phyloP scores from a whole-genome alignment of 768 basidiomycete species.

The Guyanaporus albipodus region DNA sequence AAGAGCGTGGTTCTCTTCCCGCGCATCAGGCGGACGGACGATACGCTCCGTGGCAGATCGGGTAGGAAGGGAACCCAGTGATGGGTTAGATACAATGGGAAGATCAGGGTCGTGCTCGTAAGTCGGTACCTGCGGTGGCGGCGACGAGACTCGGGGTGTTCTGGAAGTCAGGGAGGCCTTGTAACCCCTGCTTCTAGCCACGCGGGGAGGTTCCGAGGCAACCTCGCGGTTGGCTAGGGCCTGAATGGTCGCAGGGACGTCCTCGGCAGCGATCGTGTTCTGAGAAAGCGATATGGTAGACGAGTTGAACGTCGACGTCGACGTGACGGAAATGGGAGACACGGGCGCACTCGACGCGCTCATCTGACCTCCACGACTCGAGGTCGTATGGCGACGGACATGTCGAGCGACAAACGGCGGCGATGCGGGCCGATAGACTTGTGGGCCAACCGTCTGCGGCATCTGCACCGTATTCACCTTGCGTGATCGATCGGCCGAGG shows the following conservation, averaged over 20 bases:
- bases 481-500: constrained; percentile 15
- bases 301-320: constrained; percentile 25
- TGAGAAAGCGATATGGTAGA: constrained; percentile 19
- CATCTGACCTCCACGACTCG: constrained; percentile 29
- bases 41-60: constrained; percentile 33
- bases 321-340: constrained; percentile 28
- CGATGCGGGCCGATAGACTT: constrained; percentile 27
- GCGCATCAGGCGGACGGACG: constrained; percentile 25
- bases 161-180: constrained; percentile 16
- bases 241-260: constrained; percentile 15
- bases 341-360: constrained; percentile 31
- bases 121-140: constrained; percentile 12
- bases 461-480: constrained; percentile 26
- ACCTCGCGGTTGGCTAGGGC: constrained; percentile 18
- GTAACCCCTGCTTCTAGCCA: constrained; percentile 8
- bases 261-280: constrained; percentile 16
- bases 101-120: constrained; percentile 30
- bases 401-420: constrained; percentile 33
- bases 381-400: constrained; percentile 33
- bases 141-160: constrained; percentile 25
- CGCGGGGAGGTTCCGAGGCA: constrained; percentile 22
- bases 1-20: constrained; percentile 27
- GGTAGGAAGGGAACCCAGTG: constrained; percentile 20
- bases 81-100: constrained; percentile 19
- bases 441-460: constrained; percentile 13